Evolutionary conservation across 345 rosid genomes (phyloP).

Genomic region (Dipteronia sinensis): DNA sequence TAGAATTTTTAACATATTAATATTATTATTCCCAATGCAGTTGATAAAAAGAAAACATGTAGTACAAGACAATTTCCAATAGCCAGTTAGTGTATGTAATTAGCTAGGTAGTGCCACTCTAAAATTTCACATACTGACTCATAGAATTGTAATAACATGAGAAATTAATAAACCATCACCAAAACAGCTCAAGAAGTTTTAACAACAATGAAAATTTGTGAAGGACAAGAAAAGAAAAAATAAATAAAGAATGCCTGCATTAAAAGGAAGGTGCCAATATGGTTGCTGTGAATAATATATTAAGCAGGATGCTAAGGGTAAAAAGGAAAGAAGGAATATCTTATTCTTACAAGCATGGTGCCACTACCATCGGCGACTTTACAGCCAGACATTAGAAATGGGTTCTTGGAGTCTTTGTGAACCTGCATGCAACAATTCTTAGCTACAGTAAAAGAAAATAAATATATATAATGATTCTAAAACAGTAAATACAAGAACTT

Average conservation of each 20-base stretch:
- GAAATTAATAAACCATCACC: too few species aligned
- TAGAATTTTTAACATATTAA: too few species aligned
- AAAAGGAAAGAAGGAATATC: background rate
- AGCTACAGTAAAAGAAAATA: conserved; percentile 18
- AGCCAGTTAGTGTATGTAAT: too few species aligned
- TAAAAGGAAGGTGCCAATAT: background rate
- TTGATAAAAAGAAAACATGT: too few species aligned
- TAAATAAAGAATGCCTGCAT: background rate
- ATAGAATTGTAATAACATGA: too few species aligned
- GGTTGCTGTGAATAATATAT: background rate
- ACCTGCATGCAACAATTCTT: conserved; percentile 48
- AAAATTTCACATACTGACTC: too few species aligned
- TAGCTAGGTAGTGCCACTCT: too few species aligned
- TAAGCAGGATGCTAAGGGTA: background rate
- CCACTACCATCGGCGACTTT: conserved; percentile 98
- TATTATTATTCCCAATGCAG: too few species aligned
- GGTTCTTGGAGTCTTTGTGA: conserved; percentile 71
- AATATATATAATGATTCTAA: conserved; percentile 3
- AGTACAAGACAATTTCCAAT: too few species aligned
- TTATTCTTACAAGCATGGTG: conserved; percentile 73
- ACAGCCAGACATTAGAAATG: conserved; percentile 99
- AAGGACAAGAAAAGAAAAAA: background rate
- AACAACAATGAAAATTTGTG: background rate
- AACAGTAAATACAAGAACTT: conserved; percentile 19
- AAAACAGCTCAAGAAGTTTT: too few species aligned